Evolutionary conservation across 768 basidiomycete genomes (phyloP).

Genomic region (Lentinula detonsa): DNA sequence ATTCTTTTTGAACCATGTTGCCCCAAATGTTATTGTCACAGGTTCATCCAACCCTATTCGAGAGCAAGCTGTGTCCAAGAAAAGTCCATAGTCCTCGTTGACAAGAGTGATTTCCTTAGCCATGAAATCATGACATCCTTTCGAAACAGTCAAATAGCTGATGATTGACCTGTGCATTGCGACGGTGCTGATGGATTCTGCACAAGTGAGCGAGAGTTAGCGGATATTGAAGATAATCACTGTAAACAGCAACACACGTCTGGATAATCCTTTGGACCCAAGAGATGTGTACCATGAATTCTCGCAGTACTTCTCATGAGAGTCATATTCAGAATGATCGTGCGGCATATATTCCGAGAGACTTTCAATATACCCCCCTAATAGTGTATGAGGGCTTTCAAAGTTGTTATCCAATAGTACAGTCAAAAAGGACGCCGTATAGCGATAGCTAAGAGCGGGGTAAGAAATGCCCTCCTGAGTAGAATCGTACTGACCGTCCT

Average conservation of each 20-base stretch:
- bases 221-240: not conserved
- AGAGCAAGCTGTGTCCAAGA: not conserved
- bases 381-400: not conserved
- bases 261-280: not conserved
- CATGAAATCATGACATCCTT: not conserved
- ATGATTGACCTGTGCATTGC: not conserved
- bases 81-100: not conserved
- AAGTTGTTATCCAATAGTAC: not conserved
- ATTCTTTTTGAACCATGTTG: not conserved
- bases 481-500: constrained; percentile 5
- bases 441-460: not conserved
- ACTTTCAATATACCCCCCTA: not conserved
- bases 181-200: not conserved
- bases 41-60: not conserved
- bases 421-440: not conserved
- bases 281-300: not conserved
- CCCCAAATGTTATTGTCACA: not conserved
- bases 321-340: not conserved
- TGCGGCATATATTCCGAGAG: not conserved
- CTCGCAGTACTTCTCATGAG: not conserved
- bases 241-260: not conserved
- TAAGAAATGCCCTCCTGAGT: too few species aligned
- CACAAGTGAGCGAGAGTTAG: not conserved
- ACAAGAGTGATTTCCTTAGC: not conserved
- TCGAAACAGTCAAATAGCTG: not conserved